Conservation (phyloP, 2,329 filamentous ascomycete species). For the Zalaria sp. region DNA sequence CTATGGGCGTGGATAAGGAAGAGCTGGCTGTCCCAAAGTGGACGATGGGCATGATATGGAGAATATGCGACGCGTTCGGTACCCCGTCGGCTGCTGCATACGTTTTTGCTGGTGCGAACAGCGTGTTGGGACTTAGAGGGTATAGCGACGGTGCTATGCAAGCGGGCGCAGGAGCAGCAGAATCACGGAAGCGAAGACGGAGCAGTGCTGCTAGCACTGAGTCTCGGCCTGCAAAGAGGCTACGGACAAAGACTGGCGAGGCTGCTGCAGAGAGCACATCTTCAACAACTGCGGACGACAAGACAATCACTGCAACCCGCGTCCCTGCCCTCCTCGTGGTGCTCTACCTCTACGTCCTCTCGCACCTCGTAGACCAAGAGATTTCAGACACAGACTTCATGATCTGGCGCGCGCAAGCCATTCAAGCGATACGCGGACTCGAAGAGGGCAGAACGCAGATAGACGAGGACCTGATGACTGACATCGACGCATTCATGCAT, state of each 20-base stretch:
- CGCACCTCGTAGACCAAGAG: neutral
- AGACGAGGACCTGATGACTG: conserved; percentile 1
- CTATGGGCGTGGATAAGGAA: neutral
- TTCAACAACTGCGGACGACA: too few species aligned
- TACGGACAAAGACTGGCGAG: neutral
- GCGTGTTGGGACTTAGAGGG: conserved; percentile 1
- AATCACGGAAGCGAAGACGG: neutral
- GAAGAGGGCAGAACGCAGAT: conserved; percentile 1
- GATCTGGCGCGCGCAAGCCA: neutral
- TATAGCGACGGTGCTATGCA: neutral
- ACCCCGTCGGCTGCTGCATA: conserved; percentile 1
- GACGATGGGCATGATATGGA: conserved; percentile 30
- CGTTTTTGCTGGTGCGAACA: conserved; percentile 3
- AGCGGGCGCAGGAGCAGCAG: neutral
- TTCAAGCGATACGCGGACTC: conserved; percentile 4
- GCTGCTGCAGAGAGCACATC: too few species aligned
- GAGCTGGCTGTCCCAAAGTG: neutral
- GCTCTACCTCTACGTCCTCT: conserved; percentile 3
- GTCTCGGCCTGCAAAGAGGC: conserved; percentile 10
- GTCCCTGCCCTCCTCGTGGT: conserved; percentile 3
- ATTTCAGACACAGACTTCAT: neutral
- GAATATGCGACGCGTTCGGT: conserved; percentile 22
- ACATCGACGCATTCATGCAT: conserved; percentile 1
- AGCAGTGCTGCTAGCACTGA: conserved; percentile 6
- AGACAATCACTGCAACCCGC: conserved; percentile 1